These are phyloP conservation scores for Talaromyces thailandensis DNA, from an alignment of 495 filamentous ascomycete genomes.

Conservation along the genomic window DNA sequence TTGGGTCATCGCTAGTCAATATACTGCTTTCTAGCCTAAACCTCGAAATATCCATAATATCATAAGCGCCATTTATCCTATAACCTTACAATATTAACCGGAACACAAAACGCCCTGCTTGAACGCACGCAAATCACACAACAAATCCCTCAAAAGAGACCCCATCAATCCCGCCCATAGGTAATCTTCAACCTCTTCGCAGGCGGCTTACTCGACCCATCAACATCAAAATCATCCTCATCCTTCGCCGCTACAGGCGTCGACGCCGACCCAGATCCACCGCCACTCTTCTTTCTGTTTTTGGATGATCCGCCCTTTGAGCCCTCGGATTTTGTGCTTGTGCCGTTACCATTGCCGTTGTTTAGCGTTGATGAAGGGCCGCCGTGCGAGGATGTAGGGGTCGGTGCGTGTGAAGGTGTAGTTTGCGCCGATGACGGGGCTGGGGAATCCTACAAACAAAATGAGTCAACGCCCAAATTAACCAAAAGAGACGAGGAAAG, in stretches of 20 bases:
- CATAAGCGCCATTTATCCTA: neutral
- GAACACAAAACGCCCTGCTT: neutral
- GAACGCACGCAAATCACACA: conserved; percentile 1
- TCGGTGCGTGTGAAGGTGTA: conserved; percentile 42
- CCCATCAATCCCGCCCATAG: conserved; percentile 33
- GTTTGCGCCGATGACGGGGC: conserved; percentile 38
- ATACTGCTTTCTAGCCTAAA: neutral
- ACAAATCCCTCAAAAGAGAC: conserved; percentile 2
- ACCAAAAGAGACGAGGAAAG: neutral
- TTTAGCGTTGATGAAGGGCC: conserved; percentile 22
- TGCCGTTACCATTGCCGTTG: conserved; percentile 11
- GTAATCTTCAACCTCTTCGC: conserved; percentile 44
- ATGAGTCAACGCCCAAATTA: neutral
- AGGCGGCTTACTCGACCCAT: conserved; percentile 23
- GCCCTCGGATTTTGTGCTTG: conserved; percentile 9
- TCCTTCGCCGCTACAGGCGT: conserved; percentile 12
- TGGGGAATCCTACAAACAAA: conserved; percentile 32
- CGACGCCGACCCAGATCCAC: conserved; percentile 10
- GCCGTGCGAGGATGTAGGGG: conserved; percentile 34
- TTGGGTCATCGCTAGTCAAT: neutral
- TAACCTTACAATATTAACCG: neutral
- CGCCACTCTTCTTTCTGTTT: conserved; percentile 34
- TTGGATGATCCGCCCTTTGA: conserved; percentile 22
- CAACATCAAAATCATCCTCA: conserved; percentile 30
- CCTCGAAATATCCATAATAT: neutral